phyloP scores from a whole-genome alignment of 2,329 filamentous ascomycete genomes.

The Dactylonectria macrodidyma region DNA sequence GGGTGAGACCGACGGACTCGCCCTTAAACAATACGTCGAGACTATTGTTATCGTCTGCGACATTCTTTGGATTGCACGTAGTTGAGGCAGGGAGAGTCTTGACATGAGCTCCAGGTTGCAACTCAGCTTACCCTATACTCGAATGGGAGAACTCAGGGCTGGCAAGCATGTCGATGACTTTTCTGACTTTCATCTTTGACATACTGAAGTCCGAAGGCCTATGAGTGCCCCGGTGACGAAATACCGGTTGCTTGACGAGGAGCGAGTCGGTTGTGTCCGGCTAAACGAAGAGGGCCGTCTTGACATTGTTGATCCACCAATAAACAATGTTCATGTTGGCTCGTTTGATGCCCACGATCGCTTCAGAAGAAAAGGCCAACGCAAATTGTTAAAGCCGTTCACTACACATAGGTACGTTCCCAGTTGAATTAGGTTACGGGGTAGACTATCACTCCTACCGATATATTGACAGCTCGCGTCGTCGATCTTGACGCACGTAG shows the following conservation, averaged over 20 bases:
- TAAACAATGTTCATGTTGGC: no score
- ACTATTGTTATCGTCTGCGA: neutral
- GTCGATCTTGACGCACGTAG: constrained; percentile 9
- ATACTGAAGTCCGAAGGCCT: neutral
- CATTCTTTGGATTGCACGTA: neutral
- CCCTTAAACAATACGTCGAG: neutral
- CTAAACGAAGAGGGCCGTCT: no score
- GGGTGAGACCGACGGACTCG: neutral
- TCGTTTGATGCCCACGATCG: no score
- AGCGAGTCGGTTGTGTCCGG: no score
- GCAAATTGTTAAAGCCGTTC: neutral
- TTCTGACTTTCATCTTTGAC: neutral
- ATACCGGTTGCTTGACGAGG: no score
- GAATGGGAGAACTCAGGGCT: no score
- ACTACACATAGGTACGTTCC: neutral
- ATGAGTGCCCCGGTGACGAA: no score
- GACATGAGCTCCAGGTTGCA: neutral
- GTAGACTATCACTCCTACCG: constrained; percentile 4
- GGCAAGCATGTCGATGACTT: neutral
- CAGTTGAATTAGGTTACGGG: neutral
- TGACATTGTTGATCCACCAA: no score
- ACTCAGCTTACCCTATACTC: neutral
- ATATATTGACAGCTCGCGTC: constrained; percentile 5
- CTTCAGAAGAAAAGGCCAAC: neutral
- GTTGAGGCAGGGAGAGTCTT: neutral